Evolutionary conservation across 192 early-diverging fungal species (phyloP).

Genomic region (Lobosporangium transversale): DNA sequence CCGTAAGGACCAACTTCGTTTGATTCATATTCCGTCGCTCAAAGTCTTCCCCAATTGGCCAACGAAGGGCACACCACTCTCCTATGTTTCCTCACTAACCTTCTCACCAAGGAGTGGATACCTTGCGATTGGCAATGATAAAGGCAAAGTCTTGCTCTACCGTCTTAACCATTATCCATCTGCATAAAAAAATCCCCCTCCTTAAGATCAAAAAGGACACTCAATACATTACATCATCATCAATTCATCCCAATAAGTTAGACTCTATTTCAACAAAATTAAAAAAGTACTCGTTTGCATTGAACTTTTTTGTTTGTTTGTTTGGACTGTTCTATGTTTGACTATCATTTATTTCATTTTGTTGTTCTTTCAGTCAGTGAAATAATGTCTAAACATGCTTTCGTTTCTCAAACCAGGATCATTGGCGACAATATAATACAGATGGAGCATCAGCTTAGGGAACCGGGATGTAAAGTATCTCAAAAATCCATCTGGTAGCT

Average conservation of each 20-base stretch:
- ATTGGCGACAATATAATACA: constrained; percentile 84
- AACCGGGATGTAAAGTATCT: constrained; percentile 92
- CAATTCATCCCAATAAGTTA: no score
- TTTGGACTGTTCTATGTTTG: no score
- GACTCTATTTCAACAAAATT: neutral
- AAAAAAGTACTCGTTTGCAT: neutral
- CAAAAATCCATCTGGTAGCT: constrained; percentile 88
- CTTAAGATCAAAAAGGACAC: neutral
- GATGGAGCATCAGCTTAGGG: constrained; percentile 87
- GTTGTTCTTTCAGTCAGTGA: constrained; percentile 43
- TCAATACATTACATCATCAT: neutral
- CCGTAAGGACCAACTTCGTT: constrained; percentile 81
- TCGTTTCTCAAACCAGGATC: constrained; percentile 68
- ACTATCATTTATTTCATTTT: neutral
- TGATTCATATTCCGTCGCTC: constrained; percentile 85
- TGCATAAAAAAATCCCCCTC: constrained; percentile 39
- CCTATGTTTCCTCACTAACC: constrained; percentile 78
- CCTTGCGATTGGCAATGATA: constrained; percentile 90
- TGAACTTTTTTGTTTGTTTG: neutral
- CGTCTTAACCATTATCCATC: constrained; percentile 72
- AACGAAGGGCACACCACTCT: constrained; percentile 80
- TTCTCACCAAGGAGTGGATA: constrained; percentile 96
- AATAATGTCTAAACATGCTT: constrained; percentile 76
- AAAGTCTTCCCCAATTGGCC: constrained; percentile 97
- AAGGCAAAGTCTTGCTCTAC: constrained; percentile 90